These are phyloP conservation scores for Penicillium atrosanguineum DNA, from an alignment of 495 filamentous ascomycete genomes.

Conservation along the genomic window DNA sequence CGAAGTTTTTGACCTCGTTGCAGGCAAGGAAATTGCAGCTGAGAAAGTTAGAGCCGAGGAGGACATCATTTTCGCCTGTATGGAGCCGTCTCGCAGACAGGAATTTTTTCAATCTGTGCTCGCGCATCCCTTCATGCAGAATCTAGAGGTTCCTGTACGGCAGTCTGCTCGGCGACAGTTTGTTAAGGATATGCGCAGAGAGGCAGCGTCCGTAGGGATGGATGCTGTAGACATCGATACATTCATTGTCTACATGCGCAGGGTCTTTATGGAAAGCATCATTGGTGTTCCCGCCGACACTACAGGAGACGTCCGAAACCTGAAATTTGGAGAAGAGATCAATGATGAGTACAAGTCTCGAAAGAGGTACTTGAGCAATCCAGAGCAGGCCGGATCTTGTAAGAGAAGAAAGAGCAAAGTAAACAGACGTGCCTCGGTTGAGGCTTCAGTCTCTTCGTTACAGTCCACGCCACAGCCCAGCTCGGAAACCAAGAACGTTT, in stretches of 20 bases:
- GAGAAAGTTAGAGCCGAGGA: constrained; percentile 4
- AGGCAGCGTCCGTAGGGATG: constrained; percentile 15
- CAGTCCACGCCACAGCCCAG: neutral
- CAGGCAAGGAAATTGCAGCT: neutral
- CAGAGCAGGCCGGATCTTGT: neutral
- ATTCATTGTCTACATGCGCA: constrained; percentile 23
- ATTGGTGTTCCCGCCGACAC: neutral
- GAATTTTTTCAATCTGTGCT: constrained; percentile 20
- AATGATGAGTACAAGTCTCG: constrained; percentile 8
- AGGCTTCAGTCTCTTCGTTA: neutral
- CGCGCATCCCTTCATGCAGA: constrained; percentile 21
- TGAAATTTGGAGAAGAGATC: constrained; percentile 24
- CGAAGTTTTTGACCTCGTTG: neutral
- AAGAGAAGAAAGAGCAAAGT: constrained; percentile 20
- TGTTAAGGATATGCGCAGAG: constrained; percentile 11
- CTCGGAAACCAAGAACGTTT: neutral
- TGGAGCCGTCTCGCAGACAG: constrained; percentile 7
- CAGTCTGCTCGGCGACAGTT: constrained; percentile 23
- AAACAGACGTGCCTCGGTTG: neutral
- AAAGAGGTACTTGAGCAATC: constrained; percentile 2
- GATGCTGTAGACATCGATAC: neutral
- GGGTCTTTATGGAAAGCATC: constrained; percentile 17
- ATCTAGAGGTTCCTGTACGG: constrained; percentile 11
- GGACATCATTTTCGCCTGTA: constrained; percentile 17
- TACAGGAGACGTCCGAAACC: constrained; percentile 1